Base-by-base conservation (phyloP, 768 basidiomycete genomes). In the Fomitopsis serialis region DNA sequence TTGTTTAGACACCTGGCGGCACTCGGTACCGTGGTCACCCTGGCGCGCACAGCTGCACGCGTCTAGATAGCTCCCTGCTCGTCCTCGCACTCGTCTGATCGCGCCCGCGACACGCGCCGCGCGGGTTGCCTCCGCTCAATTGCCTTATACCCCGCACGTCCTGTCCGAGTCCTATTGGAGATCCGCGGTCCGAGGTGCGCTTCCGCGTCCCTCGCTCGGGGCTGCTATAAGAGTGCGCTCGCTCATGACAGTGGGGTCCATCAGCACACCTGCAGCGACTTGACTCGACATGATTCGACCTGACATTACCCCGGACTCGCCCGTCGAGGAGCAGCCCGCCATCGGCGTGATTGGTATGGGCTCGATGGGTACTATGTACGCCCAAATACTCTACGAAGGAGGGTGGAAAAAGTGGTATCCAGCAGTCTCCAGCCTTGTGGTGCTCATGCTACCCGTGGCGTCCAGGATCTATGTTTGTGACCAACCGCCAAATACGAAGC, bases 341-440 rank as follows among this genome's bases (percentile, higher is more conserved):
- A 89, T 98, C 36, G 95, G 95, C 1, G 74, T 97, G 48, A 97
- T 97, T 56, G 95, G 96, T 2, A 97, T 98, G 94, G 95, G 95
- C 0, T 90, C 89, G 47, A 98, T 98, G 96, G 96, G 96, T 2
- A 76, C 74, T 63, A 92, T 98, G 93, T 98, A 98, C 66, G 92
- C 93, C 0, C 78, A 76, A 17, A 66, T 74, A n/a, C 74, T 99
- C 23, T 80, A 84, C 11, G 74, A 75, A 6, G 93, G 86, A 10
- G 94, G 96, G 1, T 93, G 92, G 85, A 81, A 84, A 69, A 88
- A 83, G 95, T 93, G 55, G 76, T 50, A 5, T 45, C 29, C 21
- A 29, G 57, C 22, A n/a, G 34, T 9, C 17, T 7, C 8, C 7
- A 22, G 2, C 24, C 11, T 22, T n/a, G 21, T 45, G 50, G 29